Conservation (phyloP, 2,329 filamentous ascomycete species). For the Aureobasidium leucospermi region DNA sequence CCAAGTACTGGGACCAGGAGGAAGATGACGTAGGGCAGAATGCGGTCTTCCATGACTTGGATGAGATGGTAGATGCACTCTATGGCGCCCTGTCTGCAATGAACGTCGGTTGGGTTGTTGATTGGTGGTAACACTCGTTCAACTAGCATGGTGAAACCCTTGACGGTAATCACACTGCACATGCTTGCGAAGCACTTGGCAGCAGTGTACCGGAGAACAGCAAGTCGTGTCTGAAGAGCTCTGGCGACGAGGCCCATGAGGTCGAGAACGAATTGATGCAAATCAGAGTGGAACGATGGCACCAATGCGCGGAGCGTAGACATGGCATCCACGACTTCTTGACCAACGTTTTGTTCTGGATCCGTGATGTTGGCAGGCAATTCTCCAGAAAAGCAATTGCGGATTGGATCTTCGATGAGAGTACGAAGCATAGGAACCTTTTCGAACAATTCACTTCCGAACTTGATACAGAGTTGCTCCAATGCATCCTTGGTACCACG, state of each 20-base stretch:
- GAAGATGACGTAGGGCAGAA: conserved; percentile 97
- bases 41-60: conserved; percentile 93
- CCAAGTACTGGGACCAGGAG: conserved; percentile 94
- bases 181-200: conserved; percentile 96
- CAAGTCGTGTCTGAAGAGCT: conserved; percentile 78
- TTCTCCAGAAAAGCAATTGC: conserved; percentile 59
- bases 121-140: conserved; percentile 89
- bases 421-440: conserved; percentile 73
- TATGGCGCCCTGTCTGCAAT: conserved; percentile 85
- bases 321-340: conserved; percentile 88
- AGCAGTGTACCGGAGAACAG: conserved; percentile 91
- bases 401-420: conserved; percentile 76
- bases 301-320: conserved; percentile 86
- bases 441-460: conserved; percentile 69
- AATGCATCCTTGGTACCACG: conserved; percentile 91
- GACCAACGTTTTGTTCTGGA: conserved; percentile 68
- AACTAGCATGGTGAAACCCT: conserved; percentile 92
- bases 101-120: conserved; percentile 80
- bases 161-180: conserved; percentile 90
- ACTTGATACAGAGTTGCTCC: conserved; percentile 74
- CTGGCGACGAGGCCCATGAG: conserved; percentile 81
- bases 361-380: conserved; percentile 68
- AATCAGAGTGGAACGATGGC: conserved; percentile 71
- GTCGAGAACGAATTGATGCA: conserved; percentile 74
- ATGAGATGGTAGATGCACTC: conserved; percentile 96